These are phyloP conservation scores for Auricularia sp. DNA, from an alignment of 768 basidiomycete species.

Conservation along the genomic window DNA sequence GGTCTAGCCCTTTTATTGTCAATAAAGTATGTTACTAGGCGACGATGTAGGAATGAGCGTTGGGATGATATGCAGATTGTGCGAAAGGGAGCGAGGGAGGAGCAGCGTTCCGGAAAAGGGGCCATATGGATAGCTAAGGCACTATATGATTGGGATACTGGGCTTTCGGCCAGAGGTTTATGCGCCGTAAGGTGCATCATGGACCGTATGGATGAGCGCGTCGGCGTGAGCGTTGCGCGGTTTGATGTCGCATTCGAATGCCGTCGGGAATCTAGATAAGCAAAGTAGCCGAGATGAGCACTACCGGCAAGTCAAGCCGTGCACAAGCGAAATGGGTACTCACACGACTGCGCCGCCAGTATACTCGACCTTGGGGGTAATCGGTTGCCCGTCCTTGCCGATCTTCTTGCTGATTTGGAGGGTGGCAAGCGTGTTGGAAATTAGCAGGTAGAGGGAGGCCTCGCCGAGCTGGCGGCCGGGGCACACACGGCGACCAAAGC, in stretches of 20 bases:
- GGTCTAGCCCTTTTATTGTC: no score
- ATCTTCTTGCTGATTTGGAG: constrained; percentile 9
- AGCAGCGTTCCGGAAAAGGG: no score
- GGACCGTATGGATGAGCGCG: neutral
- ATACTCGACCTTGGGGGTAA: neutral
- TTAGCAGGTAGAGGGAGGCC: constrained; percentile 11
- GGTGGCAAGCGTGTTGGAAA: constrained; percentile 12
- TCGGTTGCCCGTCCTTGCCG: neutral
- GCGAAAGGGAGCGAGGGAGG: no score
- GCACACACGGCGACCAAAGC: constrained; percentile 17
- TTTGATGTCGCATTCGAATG: neutral
- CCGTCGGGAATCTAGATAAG: neutral
- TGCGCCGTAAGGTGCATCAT: neutral
- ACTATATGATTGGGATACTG: no score
- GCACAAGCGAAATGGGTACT: neutral
- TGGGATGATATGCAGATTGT: no score
- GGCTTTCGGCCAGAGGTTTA: neutral
- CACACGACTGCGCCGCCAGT: neutral
- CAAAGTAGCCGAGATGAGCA: neutral
- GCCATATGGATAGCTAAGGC: no score
- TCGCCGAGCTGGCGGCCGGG: constrained; percentile 16
- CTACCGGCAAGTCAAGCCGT: no score
- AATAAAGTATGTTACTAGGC: no score
- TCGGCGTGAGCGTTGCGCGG: neutral
- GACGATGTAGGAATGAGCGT: no score